Conservation (phyloP, 352 stramenopile genomes). For the Phytophthora citrophthora region DNA sequence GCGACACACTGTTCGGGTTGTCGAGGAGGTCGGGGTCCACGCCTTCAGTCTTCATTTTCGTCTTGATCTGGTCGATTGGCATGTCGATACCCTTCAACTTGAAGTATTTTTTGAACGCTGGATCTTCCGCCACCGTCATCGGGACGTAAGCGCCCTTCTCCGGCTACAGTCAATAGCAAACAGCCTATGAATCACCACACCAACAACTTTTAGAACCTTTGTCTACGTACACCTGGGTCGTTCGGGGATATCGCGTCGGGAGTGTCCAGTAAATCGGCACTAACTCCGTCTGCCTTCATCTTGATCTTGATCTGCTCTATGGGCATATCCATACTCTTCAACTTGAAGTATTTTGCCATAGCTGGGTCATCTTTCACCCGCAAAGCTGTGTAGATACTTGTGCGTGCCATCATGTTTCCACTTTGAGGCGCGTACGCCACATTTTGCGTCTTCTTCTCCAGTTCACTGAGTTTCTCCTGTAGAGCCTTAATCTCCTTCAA, state of each 20-base stretch:
- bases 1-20: slow-evolving; percentile 70
- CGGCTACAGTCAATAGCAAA: too few relatives aligned
- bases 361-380: slow-evolving; percentile 77
- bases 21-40: slow-evolving; percentile 69
- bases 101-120: slow-evolving; percentile 82
- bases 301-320: slow-evolving; percentile 87
- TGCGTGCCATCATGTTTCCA: slow-evolving; percentile 13
- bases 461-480: slow-evolving; percentile 73
- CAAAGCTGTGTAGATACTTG: slow-evolving; percentile 58
- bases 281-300: slow-evolving; percentile 83
- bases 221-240: too few relatives aligned
- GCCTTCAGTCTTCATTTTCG: slow-evolving; percentile 81
- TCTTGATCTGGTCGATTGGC: slow-evolving; percentile 80
- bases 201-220: too few relatives aligned
- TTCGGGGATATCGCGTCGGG: slow-evolving; percentile 76
- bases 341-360: slow-evolving; percentile 89
- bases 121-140: slow-evolving; percentile 25
- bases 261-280: slow-evolving; percentile 69
- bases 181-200: too few relatives aligned
- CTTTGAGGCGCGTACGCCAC: slow-evolving; percentile 43
- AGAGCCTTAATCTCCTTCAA: slow-evolving; percentile 79
- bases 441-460: slow-evolving; percentile 79
- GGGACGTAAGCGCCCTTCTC: too few relatives aligned
- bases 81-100: slow-evolving; percentile 85
- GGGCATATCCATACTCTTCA: slow-evolving; percentile 85